Base-by-base conservation (phyloP, 306 rosid species). In the Fragaria ananassa region DNA sequence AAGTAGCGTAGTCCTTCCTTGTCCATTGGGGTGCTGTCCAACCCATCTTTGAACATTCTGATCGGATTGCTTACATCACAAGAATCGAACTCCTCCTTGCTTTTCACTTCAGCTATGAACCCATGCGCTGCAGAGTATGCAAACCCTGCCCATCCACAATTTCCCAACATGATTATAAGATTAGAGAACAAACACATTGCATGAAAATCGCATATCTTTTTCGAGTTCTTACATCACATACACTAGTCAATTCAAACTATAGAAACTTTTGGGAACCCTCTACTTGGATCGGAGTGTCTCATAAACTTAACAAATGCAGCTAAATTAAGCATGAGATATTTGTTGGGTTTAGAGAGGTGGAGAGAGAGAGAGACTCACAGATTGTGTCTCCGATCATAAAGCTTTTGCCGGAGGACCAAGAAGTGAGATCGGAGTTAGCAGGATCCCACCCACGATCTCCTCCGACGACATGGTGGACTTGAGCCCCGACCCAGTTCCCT, bases 371-470 rank as follows among this genome's bases (percentile, higher is more conserved):
- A 47, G 74, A 76, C 93, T 86, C 68, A 93, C 98, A 93, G 78
- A 93, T 83, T 70, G 86, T 80, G 71, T 93, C 98, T 77, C 98
- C 98, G 64, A 89, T 92, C 74, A 85, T 73, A 41, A 88, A 93
- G 35, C 62, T n/a, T 39, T 75, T 88, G 56, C 72, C 81, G 29
- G 89, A 79, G 44, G 97, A 83, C 98, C 98, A 91, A 6, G 93
- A 84, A 50, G 68, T 19, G 71, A 93, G 81, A 81, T 83, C 82
- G 8, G 93, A 67, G n/a, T 63, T 63, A 21, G 80, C 68, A 2
- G 86, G 88, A 72, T 93, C 98, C 98, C 98, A 93, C 1, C 98
- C 97, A 57, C 88, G 90, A 62, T 89, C 98, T 23, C 87, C 97
- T 35, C 98, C 98, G 4, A 91, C 95, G 10, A 93, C 91, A 76